A percentile compares a stretch with the other conserved stretches of the same genome.
Conservation (phyloP, 306 rosid species). For the Senna tora region DNA sequence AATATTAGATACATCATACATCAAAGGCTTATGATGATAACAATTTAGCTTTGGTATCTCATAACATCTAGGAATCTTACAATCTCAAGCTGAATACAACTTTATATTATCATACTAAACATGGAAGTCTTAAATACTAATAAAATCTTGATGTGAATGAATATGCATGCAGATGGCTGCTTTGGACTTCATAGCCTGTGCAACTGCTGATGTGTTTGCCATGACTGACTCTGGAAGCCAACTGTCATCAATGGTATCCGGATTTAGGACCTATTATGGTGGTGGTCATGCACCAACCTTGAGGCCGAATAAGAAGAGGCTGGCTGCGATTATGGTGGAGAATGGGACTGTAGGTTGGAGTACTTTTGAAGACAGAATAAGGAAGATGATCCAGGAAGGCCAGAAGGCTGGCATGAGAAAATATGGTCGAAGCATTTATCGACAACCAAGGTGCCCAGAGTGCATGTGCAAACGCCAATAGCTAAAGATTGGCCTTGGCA, state of each 20-base stretch:
- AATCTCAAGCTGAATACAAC: too few species aligned
- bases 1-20: too few species aligned
- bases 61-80: too few species aligned
- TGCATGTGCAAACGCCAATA: constrained; percentile 81
- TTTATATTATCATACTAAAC: too few species aligned
- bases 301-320: constrained; percentile 88
- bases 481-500: constrained; percentile 9
- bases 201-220: constrained; percentile 90
- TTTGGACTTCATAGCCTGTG: constrained; percentile 88
- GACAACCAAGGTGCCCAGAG: constrained; percentile 71
- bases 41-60: too few species aligned
- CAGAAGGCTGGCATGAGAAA: constrained; percentile 63
- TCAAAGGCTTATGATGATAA: too few species aligned
- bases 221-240: constrained; percentile 99
- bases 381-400: constrained; percentile 87
- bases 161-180: constrained; percentile 86
- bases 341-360: constrained; percentile 71
- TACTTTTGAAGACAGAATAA: constrained; percentile 68
- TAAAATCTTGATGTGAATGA: constrained; percentile 22
- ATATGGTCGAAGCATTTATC: constrained; percentile 81
- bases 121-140: neutral
- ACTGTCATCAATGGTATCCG: constrained; percentile 93
- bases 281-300: constrained; percentile 67
- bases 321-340: constrained; percentile 74
- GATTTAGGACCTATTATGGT: constrained; percentile 84